Evolutionary conservation across 2,329 filamentous ascomycete species (phyloP), one percentile per base, ranked within the genome.

Genomic region (Orbilia javanica): DNA sequence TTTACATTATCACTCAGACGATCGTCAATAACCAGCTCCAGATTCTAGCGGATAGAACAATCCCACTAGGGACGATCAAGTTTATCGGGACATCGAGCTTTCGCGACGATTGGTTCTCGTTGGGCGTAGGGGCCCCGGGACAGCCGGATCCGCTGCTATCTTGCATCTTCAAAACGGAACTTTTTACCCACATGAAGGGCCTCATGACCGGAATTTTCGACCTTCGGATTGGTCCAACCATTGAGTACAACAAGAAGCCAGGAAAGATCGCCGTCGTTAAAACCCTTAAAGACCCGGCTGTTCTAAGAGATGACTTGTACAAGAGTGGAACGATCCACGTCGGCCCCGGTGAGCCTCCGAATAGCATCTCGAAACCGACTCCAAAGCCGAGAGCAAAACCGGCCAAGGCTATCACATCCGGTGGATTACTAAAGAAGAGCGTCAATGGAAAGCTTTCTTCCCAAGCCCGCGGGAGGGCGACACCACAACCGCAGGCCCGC

Each of bases 191-290:
- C 80, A 90, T 99, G 86, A 90, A 91, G 83, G 89, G 63, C 20
- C 90, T 90, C 65, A 92, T 96, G 84, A 90, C 92, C 2, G 93
- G 92, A 7, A 90, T 92, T 8, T 89, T 97, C 83, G 93, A 90
- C 83, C 85, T 99, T 57, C 93, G 92, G 84, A 91, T 98, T 79
- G 89, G 87, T n/a, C 91, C 96, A 29, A 88, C 88, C 75, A 94
- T 99, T 81, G 93, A 97, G 83, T 99, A 97, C 84, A 94, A 95
- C 83, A 99, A 98, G 88, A 99, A 99, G 85, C 96, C 96, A 0
- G 93, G 93, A 69, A 99, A 99, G 86, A 88, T 93, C 84, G 92
- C 95, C 67, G 85, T 90, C 4, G 92, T 99, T 83, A 98, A 98
- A 86, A 93, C 93, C 7, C 83, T 97, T 78, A 97, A 97, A 85